Conservation (phyloP, 2,329 filamentous ascomycete species). For the Xylariales sp. region DNA sequence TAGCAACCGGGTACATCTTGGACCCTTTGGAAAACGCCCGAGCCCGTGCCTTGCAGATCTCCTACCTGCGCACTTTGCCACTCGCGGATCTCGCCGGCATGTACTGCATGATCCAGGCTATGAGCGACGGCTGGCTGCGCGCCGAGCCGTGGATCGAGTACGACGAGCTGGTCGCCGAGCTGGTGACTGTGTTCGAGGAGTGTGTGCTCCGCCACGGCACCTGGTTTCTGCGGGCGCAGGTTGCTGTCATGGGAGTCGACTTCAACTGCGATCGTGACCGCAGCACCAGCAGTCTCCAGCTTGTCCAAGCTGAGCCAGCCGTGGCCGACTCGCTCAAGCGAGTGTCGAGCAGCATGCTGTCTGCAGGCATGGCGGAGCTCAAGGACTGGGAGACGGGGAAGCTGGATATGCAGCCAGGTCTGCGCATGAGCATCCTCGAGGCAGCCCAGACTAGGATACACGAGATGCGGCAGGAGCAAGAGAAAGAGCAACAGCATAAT, state of each 20-base stretch:
- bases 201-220: conserved; percentile 22
- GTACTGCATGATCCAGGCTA: conserved; percentile 10
- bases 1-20: too few relatives aligned
- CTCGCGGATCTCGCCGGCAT: conserved; percentile 15
- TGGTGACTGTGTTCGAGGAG: conserved; percentile 17
- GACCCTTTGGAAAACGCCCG: conserved; percentile 13
- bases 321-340: neutral
- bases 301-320: too few relatives aligned
- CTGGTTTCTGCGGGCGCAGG: conserved; percentile 20
- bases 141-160: conserved; percentile 1
- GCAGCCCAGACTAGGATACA: conserved; percentile 11
- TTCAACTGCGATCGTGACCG: too few relatives aligned
- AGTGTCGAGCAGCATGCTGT: conserved; percentile 10
- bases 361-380: conserved; percentile 15
- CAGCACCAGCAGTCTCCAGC: neutral
- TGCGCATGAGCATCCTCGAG: conserved; percentile 17
- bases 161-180: conserved; percentile 12
- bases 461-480: too few relatives aligned
- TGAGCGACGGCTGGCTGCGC: conserved; percentile 7
- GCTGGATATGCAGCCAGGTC: conserved; percentile 7
- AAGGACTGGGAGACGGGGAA: conserved; percentile 17
- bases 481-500: too few relatives aligned
- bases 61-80: conserved; percentile 15
- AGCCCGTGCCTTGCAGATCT: conserved; percentile 14
- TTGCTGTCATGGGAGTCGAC: too few relatives aligned